These are phyloP conservation scores for Beauveria bassiana DNA, from an alignment of 2,329 filamentous ascomycete genomes.

Conservation along the genomic window DNA sequence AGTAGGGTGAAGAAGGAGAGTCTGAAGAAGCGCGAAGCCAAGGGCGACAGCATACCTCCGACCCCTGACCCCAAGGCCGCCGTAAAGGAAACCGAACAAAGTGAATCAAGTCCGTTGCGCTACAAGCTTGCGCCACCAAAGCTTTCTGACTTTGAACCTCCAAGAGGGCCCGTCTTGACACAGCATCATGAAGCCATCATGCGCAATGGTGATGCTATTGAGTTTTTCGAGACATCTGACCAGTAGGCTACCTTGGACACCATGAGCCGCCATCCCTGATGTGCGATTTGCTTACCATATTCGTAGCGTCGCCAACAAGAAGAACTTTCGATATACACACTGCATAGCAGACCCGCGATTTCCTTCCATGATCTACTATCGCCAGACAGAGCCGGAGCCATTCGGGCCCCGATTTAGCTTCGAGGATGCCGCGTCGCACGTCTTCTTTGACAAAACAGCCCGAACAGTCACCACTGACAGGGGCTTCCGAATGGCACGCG, in stretches of 20 bases:
- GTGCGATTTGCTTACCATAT: not conserved
- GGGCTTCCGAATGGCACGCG: constrained; percentile 83
- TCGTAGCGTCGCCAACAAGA: constrained; percentile 53
- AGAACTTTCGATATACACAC: constrained; percentile 78
- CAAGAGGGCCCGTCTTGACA: constrained; percentile 50
- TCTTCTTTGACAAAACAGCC: constrained; percentile 72
- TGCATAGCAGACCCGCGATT: constrained; percentile 87
- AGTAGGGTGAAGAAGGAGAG: constrained; percentile 56
- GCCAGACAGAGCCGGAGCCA: constrained; percentile 78
- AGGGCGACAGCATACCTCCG: constrained; percentile 45
- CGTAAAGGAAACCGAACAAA: constrained; percentile 25
- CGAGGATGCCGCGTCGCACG: constrained; percentile 80
- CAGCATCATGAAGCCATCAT: constrained; percentile 44
- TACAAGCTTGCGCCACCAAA: constrained; percentile 60
- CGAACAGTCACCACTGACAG: constrained; percentile 81
- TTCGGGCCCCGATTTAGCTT: constrained; percentile 82
- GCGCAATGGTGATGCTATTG: constrained; percentile 41
- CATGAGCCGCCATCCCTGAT: not conserved
- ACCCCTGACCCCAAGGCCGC: constrained; percentile 47
- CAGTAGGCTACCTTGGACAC: constrained; percentile 38
- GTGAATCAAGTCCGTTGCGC: constrained; percentile 45
- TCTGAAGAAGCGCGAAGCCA: constrained; percentile 61
- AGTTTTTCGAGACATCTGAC: constrained; percentile 57
- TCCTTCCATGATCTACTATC: constrained; percentile 79
- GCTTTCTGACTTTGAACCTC: constrained; percentile 51